phyloP scores from a whole-genome alignment of 805 yeast species.

The Wickerhamiella cacticola region DNA sequence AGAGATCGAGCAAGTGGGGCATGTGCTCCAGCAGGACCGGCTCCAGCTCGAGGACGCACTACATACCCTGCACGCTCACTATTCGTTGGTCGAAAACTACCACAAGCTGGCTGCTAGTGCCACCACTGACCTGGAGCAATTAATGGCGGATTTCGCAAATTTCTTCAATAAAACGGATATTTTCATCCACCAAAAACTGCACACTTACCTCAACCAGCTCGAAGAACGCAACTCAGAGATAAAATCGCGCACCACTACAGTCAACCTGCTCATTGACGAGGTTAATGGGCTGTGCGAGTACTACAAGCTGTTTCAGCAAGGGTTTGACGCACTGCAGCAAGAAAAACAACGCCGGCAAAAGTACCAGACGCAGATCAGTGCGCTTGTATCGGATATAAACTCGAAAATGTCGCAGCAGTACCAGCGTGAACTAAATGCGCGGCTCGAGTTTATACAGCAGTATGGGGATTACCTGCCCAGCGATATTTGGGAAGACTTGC shows the following conservation, averaged over 20 bases:
- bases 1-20: constrained; percentile 42
- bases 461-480: constrained; percentile 49
- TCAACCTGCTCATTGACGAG: constrained; percentile 27
- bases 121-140: constrained; percentile 18
- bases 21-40: constrained; percentile 36
- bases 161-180: constrained; percentile 15
- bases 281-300: constrained; percentile 36
- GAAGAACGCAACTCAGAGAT: constrained; percentile 19
- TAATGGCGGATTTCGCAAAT: constrained; percentile 13
- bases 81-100: constrained; percentile 18
- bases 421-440: constrained; percentile 34
- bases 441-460: constrained; percentile 35
- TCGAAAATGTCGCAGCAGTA: constrained; percentile 32
- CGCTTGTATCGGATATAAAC: constrained; percentile 35
- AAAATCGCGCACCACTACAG: constrained; percentile 23
- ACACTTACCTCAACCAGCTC: constrained; percentile 17
- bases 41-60: constrained; percentile 27
- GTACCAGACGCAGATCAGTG: constrained; percentile 33
- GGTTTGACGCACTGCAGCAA: constrained; percentile 41
- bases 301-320: constrained; percentile 38
- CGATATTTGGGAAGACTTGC: constrained; percentile 34
- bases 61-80: not conserved
- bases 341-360: constrained; percentile 43
- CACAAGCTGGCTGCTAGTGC: constrained; percentile 10
- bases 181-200: constrained; percentile 19